These are phyloP conservation scores for Puccinia triticina DNA, from an alignment of 1,284 basidiomycete genomes.

Conservation along the genomic window DNA sequence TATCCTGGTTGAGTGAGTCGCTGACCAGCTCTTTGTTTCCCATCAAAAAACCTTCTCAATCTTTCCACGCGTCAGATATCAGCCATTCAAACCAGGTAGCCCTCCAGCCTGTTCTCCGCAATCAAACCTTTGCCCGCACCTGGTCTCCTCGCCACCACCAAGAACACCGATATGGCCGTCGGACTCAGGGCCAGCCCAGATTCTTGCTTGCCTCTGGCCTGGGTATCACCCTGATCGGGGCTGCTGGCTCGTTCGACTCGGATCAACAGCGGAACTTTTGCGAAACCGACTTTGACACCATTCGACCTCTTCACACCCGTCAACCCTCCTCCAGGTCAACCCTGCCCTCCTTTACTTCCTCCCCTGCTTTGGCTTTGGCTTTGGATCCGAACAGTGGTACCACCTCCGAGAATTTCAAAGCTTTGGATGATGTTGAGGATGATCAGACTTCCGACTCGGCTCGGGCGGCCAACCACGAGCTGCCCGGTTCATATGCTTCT, in stretches of 20 bases:
- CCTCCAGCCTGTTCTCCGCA: not conserved
- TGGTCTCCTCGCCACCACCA: not conserved
- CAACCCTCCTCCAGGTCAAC: constrained; percentile 12
- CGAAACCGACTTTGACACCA: constrained; percentile 34
- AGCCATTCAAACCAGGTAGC: constrained; percentile 1
- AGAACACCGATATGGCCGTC: not conserved
- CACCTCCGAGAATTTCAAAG: not conserved
- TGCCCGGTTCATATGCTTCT: not conserved
- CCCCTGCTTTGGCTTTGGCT: not conserved
- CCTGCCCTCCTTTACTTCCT: constrained; percentile 1
- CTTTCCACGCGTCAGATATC: not conserved
- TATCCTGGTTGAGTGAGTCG: not conserved
- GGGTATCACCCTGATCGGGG: not conserved
- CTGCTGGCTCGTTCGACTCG: constrained; percentile 4
- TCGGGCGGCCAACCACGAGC: not conserved
- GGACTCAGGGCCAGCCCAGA: not conserved
- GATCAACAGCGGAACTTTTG: constrained; percentile 7
- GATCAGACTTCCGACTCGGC: not conserved
- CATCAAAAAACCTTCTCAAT: not conserved
- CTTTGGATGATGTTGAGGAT: constrained; percentile 5
- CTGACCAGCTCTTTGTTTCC: not conserved
- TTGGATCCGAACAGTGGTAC: not conserved
- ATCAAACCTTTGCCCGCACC: not conserved
- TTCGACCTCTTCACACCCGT: constrained; percentile 24
- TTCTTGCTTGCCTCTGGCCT: not conserved